Conservation (phyloP, 345 rosid species). For the Camelina hispida region DNA sequence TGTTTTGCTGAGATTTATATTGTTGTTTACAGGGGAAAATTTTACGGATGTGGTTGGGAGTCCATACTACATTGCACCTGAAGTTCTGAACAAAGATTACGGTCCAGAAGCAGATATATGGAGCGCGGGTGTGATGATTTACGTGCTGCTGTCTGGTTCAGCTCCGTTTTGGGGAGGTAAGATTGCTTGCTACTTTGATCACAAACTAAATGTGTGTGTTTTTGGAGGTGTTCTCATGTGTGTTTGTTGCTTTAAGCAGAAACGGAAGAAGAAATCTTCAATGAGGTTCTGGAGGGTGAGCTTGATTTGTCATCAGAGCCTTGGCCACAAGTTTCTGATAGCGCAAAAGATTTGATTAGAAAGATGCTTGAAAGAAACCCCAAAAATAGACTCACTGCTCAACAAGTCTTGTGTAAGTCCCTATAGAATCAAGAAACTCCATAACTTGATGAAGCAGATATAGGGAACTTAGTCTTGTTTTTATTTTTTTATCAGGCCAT, state of each 20-base stretch:
- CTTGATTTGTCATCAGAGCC: slow-evolving; percentile 86
- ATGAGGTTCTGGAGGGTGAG: slow-evolving; percentile 75
- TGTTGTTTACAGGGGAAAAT: slow-evolving; percentile 58
- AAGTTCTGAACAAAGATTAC: slow-evolving; percentile 65
- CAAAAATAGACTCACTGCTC: slow-evolving; percentile 65
- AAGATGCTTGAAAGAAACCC: slow-evolving; percentile 81
- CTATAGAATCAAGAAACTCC: not conserved
- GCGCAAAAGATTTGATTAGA: slow-evolving; percentile 82
- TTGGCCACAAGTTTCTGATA: slow-evolving; percentile 82
- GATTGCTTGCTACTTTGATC: slow-evolving; percentile 15
- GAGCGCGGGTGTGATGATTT: slow-evolving; percentile 94
- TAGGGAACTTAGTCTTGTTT: slow-evolving; percentile 1
- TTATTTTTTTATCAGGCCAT: slow-evolving; percentile 59
- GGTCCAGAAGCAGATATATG: slow-evolving; percentile 92
- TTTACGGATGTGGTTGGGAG: slow-evolving; percentile 91
- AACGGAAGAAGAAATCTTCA: slow-evolving; percentile 77
- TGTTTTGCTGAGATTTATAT: slow-evolving; percentile 23
- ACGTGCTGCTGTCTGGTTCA: slow-evolving; percentile 78
- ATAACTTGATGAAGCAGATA: not conserved
- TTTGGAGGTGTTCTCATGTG: slow-evolving; percentile 1
- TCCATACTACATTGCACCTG: slow-evolving; percentile 93
- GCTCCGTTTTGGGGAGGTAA: slow-evolving; percentile 99
- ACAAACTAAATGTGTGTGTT: not conserved
- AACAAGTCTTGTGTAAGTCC: slow-evolving; percentile 78
- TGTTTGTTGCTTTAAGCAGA: slow-evolving; percentile 46